Evolutionary conservation across 805 yeast species (phyloP), one percentile per base, ranked within the genome.

Genomic region (Myxozyma neotropica): DNA sequence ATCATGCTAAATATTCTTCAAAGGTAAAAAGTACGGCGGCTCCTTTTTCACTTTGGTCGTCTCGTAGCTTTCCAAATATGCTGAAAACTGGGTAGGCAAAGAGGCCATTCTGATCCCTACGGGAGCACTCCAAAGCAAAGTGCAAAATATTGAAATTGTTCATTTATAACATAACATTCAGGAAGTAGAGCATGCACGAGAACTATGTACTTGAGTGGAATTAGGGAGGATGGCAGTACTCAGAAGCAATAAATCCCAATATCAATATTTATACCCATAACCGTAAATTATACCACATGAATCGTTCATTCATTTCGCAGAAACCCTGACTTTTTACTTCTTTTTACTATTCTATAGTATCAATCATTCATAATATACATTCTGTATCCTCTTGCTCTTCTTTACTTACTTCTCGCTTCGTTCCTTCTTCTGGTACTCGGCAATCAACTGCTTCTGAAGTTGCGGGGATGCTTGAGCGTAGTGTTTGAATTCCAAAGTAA

Each of bases 381-480:
- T 31, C 24, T 4, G n/a, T 35, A 35, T 19, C 23, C n/a, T 35
- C 33, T 36, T 6, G 35, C 7, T n/a, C 21, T 35, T 23, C 23
- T 7, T 48, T 24, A 19, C n/a, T 36, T 48, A 48, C 33, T 47
- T 33, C 26, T 36, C 38, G 4, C 35, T 21, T 24, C 13, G 17
- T 21, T 48, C 44, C 73, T 78, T 83, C 81, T 87, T 86, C 68
- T 83, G 81, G 72, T 84, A 85, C 71, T 89, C 96, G 55, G 87
- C 96, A 67, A 94, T 86, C 77, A 94, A 81, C 77, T 93, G 88
- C 72, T 81, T 88, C 78, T 94, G 99, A 67, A 93, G 80, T 67
- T 90, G 96, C 38, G 93, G 89, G 49, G 95, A 82, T 53, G 95
- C 88, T 67, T 96, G 96, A 52, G 93, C 84, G 74, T 93, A 94